Percentiles rank a stretch among this genome's conserved stretches.
These are phyloP conservation scores for Hypericum androsaemum DNA, from an alignment of 345 rosid species.

Conservation along the genomic window DNA sequence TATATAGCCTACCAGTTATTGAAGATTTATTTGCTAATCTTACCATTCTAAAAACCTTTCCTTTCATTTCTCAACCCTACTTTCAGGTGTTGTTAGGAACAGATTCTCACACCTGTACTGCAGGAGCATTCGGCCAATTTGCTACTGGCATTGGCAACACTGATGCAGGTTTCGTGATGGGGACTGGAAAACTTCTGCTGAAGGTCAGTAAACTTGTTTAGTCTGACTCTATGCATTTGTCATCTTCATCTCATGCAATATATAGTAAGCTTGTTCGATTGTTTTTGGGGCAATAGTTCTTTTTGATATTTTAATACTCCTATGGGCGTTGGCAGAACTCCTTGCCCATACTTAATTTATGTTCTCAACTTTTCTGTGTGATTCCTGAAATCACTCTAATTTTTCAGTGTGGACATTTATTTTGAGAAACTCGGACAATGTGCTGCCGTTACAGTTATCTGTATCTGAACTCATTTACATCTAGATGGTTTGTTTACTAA, in stretches of 20 bases:
- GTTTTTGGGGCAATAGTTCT: no score
- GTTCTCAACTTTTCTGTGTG: no score
- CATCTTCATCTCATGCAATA: background rate
- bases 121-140: constrained; percentile 97
- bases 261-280: no score
- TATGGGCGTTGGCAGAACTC: no score
- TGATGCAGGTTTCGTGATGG: constrained; percentile 91
- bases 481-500: no score
- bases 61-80: constrained; percentile 3
- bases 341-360: no score
- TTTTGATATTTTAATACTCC: no score
- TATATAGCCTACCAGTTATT: background rate
- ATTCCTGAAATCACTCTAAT: no score
- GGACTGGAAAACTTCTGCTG: constrained; percentile 86
- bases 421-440: no score
- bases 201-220: constrained; percentile 41
- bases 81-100: constrained; percentile 83
- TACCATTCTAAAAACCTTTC: background rate
- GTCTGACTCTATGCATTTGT: background rate
- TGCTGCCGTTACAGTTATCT: no score
- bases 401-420: no score
- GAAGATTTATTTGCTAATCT: background rate
- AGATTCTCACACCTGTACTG: constrained; percentile 96
- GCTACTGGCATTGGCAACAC: constrained; percentile 99
- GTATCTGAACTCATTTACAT: no score